phyloP scores from a whole-genome alignment of 2,329 filamentous ascomycete genomes.

The Ophiostoma sp. region DNA sequence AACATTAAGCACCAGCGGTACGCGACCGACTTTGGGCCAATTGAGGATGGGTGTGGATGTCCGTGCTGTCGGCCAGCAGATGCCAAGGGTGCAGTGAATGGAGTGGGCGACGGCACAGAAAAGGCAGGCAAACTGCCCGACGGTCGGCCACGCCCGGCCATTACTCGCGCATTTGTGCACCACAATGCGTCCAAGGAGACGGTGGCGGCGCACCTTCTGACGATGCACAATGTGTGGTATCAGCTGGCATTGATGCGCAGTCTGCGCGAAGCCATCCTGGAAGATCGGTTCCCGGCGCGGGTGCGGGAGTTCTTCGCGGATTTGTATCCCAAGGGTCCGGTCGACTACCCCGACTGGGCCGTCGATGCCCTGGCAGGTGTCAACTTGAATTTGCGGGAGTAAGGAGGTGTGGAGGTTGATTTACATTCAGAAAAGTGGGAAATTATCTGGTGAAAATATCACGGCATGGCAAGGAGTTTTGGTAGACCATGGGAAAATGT shows the following conservation, averaged over 20 bases:
- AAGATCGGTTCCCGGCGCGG: constrained; percentile 77
- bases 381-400: constrained; percentile 65
- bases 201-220: constrained; percentile 78
- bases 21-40: constrained; percentile 75
- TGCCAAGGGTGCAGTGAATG: not conserved
- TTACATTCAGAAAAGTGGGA: not conserved
- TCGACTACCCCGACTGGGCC: constrained; percentile 78
- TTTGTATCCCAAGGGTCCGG: constrained; percentile 63
- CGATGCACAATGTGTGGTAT: constrained; percentile 95
- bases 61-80: constrained; percentile 65
- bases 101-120: not conserved
- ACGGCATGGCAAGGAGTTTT: constrained; percentile 5
- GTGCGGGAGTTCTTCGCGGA: constrained; percentile 74
- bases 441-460: not conserved
- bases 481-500: not conserved
- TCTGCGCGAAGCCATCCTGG: constrained; percentile 74
- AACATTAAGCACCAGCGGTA: constrained; percentile 79
- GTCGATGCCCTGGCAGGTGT: constrained; percentile 75
- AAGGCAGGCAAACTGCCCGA: constrained; percentile 45
- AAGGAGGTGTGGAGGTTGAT: not conserved
- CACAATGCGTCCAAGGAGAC: constrained; percentile 95
- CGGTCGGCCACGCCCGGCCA: constrained; percentile 53
- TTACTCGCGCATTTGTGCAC: constrained; percentile 86
- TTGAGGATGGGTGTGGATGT: constrained; percentile 82
- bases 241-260: constrained; percentile 79